Evolutionary conservation across 306 rosid species (phyloP).

Genomic region (Citrullus amarus): DNA sequence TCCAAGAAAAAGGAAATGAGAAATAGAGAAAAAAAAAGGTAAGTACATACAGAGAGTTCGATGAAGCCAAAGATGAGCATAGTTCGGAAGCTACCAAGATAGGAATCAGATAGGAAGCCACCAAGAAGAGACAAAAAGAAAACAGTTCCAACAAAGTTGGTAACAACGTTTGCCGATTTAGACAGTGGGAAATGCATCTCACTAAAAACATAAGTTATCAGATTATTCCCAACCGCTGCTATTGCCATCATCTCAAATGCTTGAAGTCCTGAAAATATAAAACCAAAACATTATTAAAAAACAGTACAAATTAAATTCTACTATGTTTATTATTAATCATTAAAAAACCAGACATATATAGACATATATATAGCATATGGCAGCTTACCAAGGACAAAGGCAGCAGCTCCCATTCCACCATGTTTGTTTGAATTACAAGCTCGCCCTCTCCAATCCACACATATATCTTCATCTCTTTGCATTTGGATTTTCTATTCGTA

Average conservation of each 20-base stretch:
- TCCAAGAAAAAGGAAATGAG: too few relatives aligned
- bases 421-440: too few relatives aligned
- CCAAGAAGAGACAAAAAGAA: constrained; percentile 53
- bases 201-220: constrained; percentile 41
- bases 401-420: too few relatives aligned
- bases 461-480: not conserved
- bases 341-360: too few relatives aligned
- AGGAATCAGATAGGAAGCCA: constrained; percentile 55
- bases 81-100: constrained; percentile 54
- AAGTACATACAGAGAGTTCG: constrained; percentile 38
- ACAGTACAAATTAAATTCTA: too few relatives aligned
- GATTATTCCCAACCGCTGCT: constrained; percentile 54
- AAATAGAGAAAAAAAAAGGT: too few relatives aligned
- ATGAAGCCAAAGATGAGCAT: constrained; percentile 42
- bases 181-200: constrained; percentile 57
- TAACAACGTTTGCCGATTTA: constrained; percentile 49
- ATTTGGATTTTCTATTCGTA: not conserved
- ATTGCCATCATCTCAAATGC: constrained; percentile 67
- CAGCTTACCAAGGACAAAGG: constrained; percentile 29
- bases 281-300: not conserved
- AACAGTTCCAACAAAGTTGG: constrained; percentile 51
- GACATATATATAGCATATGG: too few relatives aligned
- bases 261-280: constrained; percentile 37
- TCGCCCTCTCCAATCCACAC: too few relatives aligned
- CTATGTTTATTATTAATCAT: too few relatives aligned